Evolutionary conservation across 805 yeast species (phyloP).

Genomic region (Yarrowia sp.): DNA sequence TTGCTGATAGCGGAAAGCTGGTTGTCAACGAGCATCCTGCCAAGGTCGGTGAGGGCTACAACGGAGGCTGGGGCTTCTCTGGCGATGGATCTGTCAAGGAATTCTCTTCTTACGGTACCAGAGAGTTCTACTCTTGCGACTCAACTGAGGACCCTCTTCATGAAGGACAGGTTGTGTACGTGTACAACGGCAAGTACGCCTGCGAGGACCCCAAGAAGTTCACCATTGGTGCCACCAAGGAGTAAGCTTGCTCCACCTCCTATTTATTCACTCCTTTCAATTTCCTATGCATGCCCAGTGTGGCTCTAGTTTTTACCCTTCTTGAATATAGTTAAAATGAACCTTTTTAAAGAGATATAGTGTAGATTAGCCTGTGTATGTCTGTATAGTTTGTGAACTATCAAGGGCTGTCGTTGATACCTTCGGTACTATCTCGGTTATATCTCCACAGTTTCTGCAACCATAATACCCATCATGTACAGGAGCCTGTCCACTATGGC

Average conservation of each 20-base stretch:
- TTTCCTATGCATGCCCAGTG: neutral
- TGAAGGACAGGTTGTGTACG: neutral
- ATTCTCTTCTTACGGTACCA: neutral
- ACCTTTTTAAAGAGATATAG: too few relatives aligned
- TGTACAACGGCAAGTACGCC: slow-evolving; percentile 11
- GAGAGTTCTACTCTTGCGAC: neutral
- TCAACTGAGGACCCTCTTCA: neutral
- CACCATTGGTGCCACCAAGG: slow-evolving; percentile 2
- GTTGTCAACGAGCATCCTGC: slow-evolving; percentile 8
- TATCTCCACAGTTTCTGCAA: too few relatives aligned
- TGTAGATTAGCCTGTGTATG: too few relatives aligned
- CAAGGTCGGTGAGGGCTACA: neutral
- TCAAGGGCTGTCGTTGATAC: too few relatives aligned
- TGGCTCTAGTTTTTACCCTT: neutral
- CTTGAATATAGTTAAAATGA: neutral
- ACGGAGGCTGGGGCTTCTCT: slow-evolving; percentile 1
- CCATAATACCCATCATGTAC: too few relatives aligned
- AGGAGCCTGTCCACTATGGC: too few relatives aligned
- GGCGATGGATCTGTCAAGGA: slow-evolving; percentile 1
- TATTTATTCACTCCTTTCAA: neutral
- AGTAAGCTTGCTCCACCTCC: neutral
- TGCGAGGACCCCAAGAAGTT: neutral
- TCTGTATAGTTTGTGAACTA: too few relatives aligned
- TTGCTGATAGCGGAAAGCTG: neutral
- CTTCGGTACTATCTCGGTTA: too few relatives aligned